Base-by-base conservation (phyloP, 192 early-diverging fungal genomes). In the Rhizophagus sp. region DNA sequence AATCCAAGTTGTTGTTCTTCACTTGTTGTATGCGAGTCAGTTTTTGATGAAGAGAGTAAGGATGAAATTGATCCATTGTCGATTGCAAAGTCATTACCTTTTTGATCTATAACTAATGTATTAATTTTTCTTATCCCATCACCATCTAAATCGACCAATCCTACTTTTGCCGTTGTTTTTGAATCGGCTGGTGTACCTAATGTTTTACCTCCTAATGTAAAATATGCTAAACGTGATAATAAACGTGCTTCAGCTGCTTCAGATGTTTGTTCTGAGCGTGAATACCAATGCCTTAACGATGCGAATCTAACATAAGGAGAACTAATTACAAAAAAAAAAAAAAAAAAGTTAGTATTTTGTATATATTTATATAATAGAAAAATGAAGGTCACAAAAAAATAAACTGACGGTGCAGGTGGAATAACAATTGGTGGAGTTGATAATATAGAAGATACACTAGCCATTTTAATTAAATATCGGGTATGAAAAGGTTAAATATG, bases 41-140 rank as follows among this genome's bases (percentile, higher is more conserved):
- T 79, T 39, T 27, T 67, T 19, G 24, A 25, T 1, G 17, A 22
- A 57, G 52, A 57, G 50, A 19, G 17, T 13, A 52, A 19, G 52
- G 61, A 64, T 57, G 41, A 22, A 6, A 65, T 30, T 41, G 44
- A 36, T n/a, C 75, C 75, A 66, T n/a, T 83, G 47, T 62, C 71
- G 33, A 65, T 36, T 24, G 41, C 65, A 17, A 77, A 74, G 33
- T 64, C 70, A 12, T 83, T 79, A 12, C 81, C 82, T 41, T 80
- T 82, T 76, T 89, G 89, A 62, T 89, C 89, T 67, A 91, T 88
- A 34, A 90, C 80, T 2, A 92, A 82, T 1, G 91, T 92, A 78
- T 92, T 92, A 81, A 92, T 91, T 13, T 78, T 70, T 17, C 87
- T 74, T 34, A 84, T 84, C 1, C 78, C 78, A 52, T 88, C 82